Conservation (phyloP, 2,329 filamentous ascomycete species). For the Penicillium sp. region DNA sequence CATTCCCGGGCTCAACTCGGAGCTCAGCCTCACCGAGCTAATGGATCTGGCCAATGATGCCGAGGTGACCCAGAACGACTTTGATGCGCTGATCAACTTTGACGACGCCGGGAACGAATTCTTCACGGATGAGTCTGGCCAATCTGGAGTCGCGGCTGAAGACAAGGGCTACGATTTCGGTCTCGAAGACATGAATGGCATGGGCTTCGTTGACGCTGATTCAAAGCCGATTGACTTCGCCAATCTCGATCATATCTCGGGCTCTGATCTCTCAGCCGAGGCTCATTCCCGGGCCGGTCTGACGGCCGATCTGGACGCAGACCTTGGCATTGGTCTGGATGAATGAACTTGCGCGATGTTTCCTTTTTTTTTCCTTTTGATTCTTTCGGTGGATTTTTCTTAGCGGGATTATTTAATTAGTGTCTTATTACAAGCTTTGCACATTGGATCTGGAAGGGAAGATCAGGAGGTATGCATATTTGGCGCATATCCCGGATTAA, state of each 20-base stretch:
- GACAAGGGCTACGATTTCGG: constrained; percentile 25
- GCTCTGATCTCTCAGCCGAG: constrained; percentile 13
- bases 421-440: constrained; percentile 9
- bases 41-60: constrained; percentile 47
- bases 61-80: constrained; percentile 47
- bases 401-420: constrained; percentile 9
- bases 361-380: background rate
- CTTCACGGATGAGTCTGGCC: constrained; percentile 30
- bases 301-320: constrained; percentile 20
- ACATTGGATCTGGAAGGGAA: background rate
- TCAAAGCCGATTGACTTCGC: constrained; percentile 22
- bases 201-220: constrained; percentile 23
- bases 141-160: background rate
- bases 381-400: background rate
- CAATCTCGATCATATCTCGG: constrained; percentile 9
- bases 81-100: constrained; percentile 49
- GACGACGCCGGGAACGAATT: constrained; percentile 42
- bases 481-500: constrained; percentile 1
- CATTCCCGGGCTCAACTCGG: constrained; percentile 32
- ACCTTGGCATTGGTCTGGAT: constrained; percentile 19
- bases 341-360: constrained; percentile 8
- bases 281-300: constrained; percentile 12
- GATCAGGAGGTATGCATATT: background rate
- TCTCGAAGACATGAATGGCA: constrained; percentile 19
- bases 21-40: constrained; percentile 41